Conservation (phyloP, 805 yeast genomes). For the Myxozyma kluyveri region DNA sequence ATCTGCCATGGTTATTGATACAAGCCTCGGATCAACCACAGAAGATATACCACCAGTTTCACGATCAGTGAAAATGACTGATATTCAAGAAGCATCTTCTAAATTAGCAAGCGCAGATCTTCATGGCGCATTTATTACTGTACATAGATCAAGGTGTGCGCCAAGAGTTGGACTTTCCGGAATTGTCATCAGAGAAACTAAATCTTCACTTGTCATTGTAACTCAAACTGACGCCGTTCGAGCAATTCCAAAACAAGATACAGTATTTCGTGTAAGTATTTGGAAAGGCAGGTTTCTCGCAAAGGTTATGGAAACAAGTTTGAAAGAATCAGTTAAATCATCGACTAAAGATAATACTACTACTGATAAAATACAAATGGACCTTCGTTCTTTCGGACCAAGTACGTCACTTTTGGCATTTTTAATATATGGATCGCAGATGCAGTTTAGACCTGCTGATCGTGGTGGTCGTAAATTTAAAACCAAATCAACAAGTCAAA, state of each 20-base stretch:
- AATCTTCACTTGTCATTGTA: conserved; percentile 11
- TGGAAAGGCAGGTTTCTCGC: background rate
- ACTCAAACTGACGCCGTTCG: conserved; percentile 9
- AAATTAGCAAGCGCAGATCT: conserved; percentile 23
- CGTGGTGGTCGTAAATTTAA: conserved; percentile 28
- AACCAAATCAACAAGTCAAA: conserved; percentile 5
- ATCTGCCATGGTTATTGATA: background rate
- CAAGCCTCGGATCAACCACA: background rate
- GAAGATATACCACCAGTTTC: background rate
- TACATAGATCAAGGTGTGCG: conserved; percentile 11
- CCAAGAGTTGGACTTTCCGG: conserved; percentile 21
- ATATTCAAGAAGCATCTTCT: conserved; percentile 14
- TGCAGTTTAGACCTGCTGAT: conserved; percentile 25
- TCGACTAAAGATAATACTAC: background rate
- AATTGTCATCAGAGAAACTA: conserved; percentile 19
- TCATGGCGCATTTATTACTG: conserved; percentile 24
- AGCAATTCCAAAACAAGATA: conserved; percentile 21
- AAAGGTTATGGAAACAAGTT: background rate
- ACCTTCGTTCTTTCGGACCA: background rate
- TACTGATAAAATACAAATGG: background rate
- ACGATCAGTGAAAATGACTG: background rate
- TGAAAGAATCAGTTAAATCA: no score
- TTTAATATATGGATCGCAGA: conserved; percentile 22
- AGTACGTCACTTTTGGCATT: background rate
- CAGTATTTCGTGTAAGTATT: conserved; percentile 13